Conservation (phyloP, 352 stramenopile genomes). For the Pythium rhizo-oryzae region DNA sequence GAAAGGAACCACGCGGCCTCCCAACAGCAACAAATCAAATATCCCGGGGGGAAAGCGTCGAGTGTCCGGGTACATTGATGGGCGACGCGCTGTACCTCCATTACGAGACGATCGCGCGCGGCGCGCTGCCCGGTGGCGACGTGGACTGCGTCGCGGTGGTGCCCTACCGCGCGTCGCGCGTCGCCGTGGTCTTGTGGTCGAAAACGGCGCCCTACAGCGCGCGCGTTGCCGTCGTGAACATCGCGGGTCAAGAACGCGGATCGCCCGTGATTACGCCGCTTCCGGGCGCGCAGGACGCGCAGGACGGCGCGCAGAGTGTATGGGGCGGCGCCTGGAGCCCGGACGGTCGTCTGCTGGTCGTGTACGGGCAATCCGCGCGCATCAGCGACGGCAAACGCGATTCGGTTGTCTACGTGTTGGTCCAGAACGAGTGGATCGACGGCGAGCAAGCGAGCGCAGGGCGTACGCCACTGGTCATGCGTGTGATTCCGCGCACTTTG, state of each 20-base stretch:
- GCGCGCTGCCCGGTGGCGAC: not conserved
- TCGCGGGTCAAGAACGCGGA: not conserved
- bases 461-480: slow-evolving; percentile 30
- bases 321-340: slow-evolving; percentile 42
- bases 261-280: slow-evolving; percentile 14
- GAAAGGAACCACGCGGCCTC: slow-evolving; percentile 4
- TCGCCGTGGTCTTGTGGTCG: slow-evolving; percentile 24
- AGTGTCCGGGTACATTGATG: slow-evolving; percentile 10
- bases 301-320: not conserved
- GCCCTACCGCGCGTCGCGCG: slow-evolving; percentile 19
- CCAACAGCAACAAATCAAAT: slow-evolving; percentile 9
- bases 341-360: slow-evolving; percentile 51
- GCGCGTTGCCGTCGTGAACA: slow-evolving; percentile 14
- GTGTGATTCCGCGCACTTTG: slow-evolving; percentile 36
- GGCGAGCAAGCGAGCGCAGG: not conserved
- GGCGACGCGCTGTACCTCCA: slow-evolving; percentile 23
- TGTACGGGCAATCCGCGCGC: slow-evolving; percentile 35
- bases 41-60: not conserved
- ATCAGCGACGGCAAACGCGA: slow-evolving; percentile 21
- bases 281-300: not conserved
- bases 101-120: slow-evolving; percentile 6
- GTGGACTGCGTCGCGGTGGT: not conserved
- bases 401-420: slow-evolving; percentile 49
- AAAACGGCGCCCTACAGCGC: slow-evolving; percentile 7
- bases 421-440: slow-evolving; percentile 42